phyloP scores from a whole-genome alignment of 768 basidiomycete species.

The Exidia glandulosa region DNA sequence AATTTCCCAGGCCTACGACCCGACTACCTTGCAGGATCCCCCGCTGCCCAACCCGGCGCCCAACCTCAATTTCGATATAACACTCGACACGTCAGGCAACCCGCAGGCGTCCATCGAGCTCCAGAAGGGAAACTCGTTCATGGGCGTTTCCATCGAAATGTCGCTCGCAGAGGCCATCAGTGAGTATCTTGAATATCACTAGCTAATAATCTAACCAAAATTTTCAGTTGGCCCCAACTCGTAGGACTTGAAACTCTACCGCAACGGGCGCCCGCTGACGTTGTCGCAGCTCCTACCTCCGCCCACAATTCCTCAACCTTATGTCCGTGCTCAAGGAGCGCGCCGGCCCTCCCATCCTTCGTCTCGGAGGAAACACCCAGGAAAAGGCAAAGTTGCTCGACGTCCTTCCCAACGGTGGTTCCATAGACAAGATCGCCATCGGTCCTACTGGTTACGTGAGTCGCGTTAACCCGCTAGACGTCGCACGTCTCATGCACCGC shows the following conservation, averaged over 20 bases:
- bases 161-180: slow-evolving; percentile 57
- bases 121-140: slow-evolving; percentile 24
- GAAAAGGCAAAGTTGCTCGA: slow-evolving; percentile 45
- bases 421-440: slow-evolving; percentile 37
- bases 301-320: slow-evolving; percentile 60
- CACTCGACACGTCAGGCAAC: background rate
- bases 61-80: background rate
- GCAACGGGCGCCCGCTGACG: background rate
- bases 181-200: slow-evolving; percentile 32
- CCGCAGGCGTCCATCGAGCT: background rate
- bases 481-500: background rate
- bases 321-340: slow-evolving; percentile 58
- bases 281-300: slow-evolving; percentile 26
- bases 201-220: background rate
- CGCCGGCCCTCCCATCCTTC: slow-evolving; percentile 47
- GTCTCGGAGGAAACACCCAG: slow-evolving; percentile 75
- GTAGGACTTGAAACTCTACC: slow-evolving; percentile 2
- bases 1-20: background rate
- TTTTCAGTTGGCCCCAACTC: slow-evolving; percentile 40
- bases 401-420: slow-evolving; percentile 34
- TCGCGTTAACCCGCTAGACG: background rate
- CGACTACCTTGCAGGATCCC: background rate
- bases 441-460: slow-evolving; percentile 19
- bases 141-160: slow-evolving; percentile 69
- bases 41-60: background rate